Evolutionary conservation across 306 rosid genomes (phyloP), one percentile per base, ranked within the genome.

Genomic region (Elaeagnus macrophylla): DNA sequence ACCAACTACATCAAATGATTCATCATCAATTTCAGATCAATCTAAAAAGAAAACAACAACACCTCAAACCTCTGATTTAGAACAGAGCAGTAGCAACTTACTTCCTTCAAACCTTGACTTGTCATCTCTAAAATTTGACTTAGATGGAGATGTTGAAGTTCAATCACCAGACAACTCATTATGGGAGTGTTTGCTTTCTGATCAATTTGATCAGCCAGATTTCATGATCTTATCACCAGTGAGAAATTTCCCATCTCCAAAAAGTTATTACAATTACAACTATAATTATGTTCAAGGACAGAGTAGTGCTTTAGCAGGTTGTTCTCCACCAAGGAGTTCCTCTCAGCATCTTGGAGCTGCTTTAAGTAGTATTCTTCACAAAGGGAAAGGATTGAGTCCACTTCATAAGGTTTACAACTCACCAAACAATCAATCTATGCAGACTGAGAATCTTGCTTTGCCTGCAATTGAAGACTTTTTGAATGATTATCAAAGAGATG

Each of bases 211-310:
- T 10, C 45, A 48, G n/a, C 38, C 56, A 16, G 97, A 90, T 36
- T 90, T 79, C 77, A 90, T 90, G 97, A 74, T 90, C 44, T 66
- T 82, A n/a, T 90, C 97, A 1, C 95, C 95, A 0, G 81, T 83
- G 52, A 79, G 83, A 43, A 83, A 79, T n/a, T 20, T 73, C 39
- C 71, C 87, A 6, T 85, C 95, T 0, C 86, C 89, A 0, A 86
- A 72, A 43, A 12, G 20, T 3, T 39, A 70, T 13, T 77, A 67
- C 51, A 75, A 70, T 57, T 67, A 72, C 62, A 79, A 69, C 54
- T 71, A 77, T 46, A 81, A 75, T 35, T 77, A 72, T 57, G 76
- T 67, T 57, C 83, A 85, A 13, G 62, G 69, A 0, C 89, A 82
- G 64, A 66, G 75, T n/a, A 25, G 32, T 25, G 32, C 32, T 25